phyloP scores from a whole-genome alignment of 768 basidiomycete species.

The Royoungia palumana region DNA sequence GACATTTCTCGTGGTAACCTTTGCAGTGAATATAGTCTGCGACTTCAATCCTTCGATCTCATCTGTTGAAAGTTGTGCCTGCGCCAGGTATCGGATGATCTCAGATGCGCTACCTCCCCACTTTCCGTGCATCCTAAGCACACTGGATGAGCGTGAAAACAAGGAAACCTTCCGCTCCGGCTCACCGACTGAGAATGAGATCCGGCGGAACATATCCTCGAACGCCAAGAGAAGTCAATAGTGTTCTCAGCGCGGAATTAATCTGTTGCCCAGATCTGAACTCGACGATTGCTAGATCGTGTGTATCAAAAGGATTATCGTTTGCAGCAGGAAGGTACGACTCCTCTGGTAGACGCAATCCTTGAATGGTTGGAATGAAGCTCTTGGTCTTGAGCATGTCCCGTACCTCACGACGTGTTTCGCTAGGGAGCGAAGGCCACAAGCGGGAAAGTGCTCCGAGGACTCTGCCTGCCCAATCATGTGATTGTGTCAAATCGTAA shows the following conservation, averaged over 20 bases:
- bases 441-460: slow-evolving; percentile 56
- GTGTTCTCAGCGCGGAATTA: slow-evolving; percentile 61
- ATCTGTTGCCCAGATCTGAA: slow-evolving; percentile 58
- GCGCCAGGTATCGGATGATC: slow-evolving; percentile 79
- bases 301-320: slow-evolving; percentile 68
- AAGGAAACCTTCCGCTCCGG: not conserved
- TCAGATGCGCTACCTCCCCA: slow-evolving; percentile 78
- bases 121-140: slow-evolving; percentile 63
- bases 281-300: slow-evolving; percentile 57
- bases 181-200: slow-evolving; percentile 76
- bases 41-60: slow-evolving; percentile 51
- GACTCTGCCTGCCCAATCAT: slow-evolving; percentile 76
- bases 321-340: slow-evolving; percentile 81
- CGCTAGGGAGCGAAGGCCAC: slow-evolving; percentile 60
- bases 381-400: slow-evolving; percentile 36
- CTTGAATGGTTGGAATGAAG: slow-evolving; percentile 47
- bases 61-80: slow-evolving; percentile 50
- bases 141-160: not conserved
- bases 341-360: slow-evolving; percentile 66
- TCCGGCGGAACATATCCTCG: slow-evolving; percentile 87
- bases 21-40: slow-evolving; percentile 71
- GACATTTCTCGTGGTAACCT: slow-evolving; percentile 28
- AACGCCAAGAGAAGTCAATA: slow-evolving; percentile 70
- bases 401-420: slow-evolving; percentile 37
- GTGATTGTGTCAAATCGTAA: slow-evolving; percentile 58